Evolutionary conservation across 208 protist species (phyloP), one percentile per base, ranked within the genome.

Genomic region (Angomonas ambiguus): DNA sequence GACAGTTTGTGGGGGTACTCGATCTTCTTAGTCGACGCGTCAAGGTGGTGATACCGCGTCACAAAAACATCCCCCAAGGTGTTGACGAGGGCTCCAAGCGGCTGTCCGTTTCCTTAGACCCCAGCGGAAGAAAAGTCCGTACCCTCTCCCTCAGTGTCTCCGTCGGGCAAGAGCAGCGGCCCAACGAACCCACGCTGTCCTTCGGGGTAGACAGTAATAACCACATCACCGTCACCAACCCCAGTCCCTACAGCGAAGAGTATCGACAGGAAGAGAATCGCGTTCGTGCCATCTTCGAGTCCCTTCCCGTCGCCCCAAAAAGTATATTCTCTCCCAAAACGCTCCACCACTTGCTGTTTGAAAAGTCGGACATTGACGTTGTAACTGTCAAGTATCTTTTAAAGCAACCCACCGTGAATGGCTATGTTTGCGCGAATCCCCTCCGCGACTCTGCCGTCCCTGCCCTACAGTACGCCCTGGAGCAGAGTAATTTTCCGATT

Each of bases 261-360:
- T 87, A 77, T 33, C 65, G 69, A 16, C 32, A 71, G 2, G 74
- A 76, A 35, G 76, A 81, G 64, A 65, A 74, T 24, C 76, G 77
- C 32, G 80, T 93, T 28, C 64, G 53, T 22, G 57, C 77, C 2
- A 55, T 81, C 34, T 83, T 88, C 70, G 51, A 69, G 34, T 58
- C 82, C 22, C 78, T 93, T 6, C 64, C 70, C 3, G 81, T 90
- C 58, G 42, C 57, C 18, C 72, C 77, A 16, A 49, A 74, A 8
- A 88, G 77, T 2, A 87, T 86, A 77, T 51, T 80, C 25, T 90
- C 74, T 2, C 67, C 84, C 0, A 79, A 88, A 57, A 87, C 82
- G 20, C 78, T 94, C 11, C 64, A 78, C 65, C 24, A 62, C 1
- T 55, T 91, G 1, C 60, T 94, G 0, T 91, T 94, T 69, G 67